Evolutionary conservation across 139 green algal species (phyloP).

Genomic region (Chara braunii): DNA sequence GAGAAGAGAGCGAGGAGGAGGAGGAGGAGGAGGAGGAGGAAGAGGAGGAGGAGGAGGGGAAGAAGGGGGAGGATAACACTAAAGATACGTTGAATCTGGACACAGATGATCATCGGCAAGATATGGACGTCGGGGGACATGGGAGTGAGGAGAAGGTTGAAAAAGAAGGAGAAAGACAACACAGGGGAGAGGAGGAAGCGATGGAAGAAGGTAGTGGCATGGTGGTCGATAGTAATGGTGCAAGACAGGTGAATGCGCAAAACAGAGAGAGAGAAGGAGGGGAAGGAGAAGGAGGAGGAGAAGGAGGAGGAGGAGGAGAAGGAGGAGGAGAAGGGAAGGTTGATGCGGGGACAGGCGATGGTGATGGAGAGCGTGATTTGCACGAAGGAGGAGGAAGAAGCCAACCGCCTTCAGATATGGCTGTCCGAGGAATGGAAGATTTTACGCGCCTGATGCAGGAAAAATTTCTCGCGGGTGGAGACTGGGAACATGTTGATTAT

Average conservation of each 20-base stretch:
- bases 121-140: neutral
- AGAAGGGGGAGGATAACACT: neutral
- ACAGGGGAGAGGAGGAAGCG: neutral
- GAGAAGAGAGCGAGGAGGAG: neutral
- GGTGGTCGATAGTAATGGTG: too few species aligned
- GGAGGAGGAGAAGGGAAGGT: neutral
- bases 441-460: constrained; percentile 65
- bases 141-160: constrained; percentile 2
- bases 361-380: neutral
- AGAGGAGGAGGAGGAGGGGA: neutral
- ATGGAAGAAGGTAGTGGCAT: too few species aligned
- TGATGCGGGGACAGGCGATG: neutral
- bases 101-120: neutral
- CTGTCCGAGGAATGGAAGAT: constrained; percentile 26
- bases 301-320: neutral
- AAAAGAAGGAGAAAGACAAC: neutral
- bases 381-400: neutral
- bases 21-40: neutral
- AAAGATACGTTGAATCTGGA: neutral
- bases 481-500: constrained; percentile 58
- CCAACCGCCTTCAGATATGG: constrained; percentile 1
- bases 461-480: constrained; percentile 55
- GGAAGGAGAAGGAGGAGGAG: neutral
- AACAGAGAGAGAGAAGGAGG: neutral
- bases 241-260: neutral